Conservation (phyloP, 108 stramenopile species). For the Nitzschia putrida region DNA sequence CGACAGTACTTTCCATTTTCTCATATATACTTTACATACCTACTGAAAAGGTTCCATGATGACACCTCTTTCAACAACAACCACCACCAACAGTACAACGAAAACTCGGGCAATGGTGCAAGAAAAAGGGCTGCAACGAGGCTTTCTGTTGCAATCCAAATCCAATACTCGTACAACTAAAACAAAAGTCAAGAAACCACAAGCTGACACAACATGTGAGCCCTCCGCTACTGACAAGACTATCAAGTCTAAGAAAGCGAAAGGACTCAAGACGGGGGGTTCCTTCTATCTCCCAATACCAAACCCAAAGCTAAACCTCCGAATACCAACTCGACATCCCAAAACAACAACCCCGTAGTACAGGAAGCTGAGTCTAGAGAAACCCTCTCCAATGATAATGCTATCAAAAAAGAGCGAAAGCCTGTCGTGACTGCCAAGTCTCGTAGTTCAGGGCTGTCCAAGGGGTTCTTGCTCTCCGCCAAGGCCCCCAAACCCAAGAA, state of each 20-base stretch:
- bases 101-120: neutral
- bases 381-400: neutral
- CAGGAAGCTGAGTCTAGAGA: neutral
- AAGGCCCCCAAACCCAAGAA: too few relatives aligned
- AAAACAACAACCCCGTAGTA: too few relatives aligned
- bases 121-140: neutral
- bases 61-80: too few relatives aligned
- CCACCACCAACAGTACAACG: too few relatives aligned
- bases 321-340: neutral
- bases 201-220: too few relatives aligned
- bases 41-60: too few relatives aligned
- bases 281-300: neutral
- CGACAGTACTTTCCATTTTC: too few relatives aligned
- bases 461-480: neutral
- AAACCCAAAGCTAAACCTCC: too few relatives aligned
- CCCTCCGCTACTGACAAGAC: too few relatives aligned
- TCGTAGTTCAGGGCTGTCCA: neutral
- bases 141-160: neutral
- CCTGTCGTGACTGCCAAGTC: neutral
- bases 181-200: too few relatives aligned
- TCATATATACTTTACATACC: too few relatives aligned
- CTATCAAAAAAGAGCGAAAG: neutral
- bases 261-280: constrained; percentile 5
- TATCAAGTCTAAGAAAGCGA: too few relatives aligned
- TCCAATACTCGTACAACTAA: neutral